Conservation (phyloP, 306 rosid genomes). For the Boehmeria nivea region DNA sequence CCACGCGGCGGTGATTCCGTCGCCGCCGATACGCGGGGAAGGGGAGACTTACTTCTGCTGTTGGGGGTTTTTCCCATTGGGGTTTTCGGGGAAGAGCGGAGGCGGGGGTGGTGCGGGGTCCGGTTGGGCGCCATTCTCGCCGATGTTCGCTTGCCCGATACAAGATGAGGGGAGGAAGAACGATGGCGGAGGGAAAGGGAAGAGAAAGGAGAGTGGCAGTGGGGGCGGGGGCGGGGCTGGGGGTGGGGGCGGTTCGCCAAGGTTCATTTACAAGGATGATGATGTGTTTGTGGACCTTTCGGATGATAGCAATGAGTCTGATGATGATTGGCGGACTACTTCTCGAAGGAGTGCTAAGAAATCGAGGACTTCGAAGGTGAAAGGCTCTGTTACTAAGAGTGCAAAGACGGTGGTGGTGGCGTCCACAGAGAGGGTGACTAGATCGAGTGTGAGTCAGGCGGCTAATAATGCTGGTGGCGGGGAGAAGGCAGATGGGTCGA, state of each 20-base stretch:
- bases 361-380: constrained; percentile 19
- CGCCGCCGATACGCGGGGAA: constrained; percentile 46
- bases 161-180: constrained; percentile 14
- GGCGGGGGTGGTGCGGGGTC: constrained; percentile 23
- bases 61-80: constrained; percentile 79
- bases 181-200: constrained; percentile 1
- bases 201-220: constrained; percentile 10
- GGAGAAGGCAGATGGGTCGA: constrained; percentile 21
- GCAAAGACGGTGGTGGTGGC: constrained; percentile 17
- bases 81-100: constrained; percentile 34
- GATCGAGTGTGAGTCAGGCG: constrained; percentile 29
- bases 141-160: constrained; percentile 55
- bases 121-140: constrained; percentile 69
- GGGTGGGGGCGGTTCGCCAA: constrained; percentile 25
- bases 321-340: constrained; percentile 36
- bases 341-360: constrained; percentile 22
- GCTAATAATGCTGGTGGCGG: constrained; percentile 29
- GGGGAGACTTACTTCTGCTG: constrained; percentile 43
- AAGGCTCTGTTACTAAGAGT: constrained; percentile 15
- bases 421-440: constrained; percentile 30
- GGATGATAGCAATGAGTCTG: constrained; percentile 53
- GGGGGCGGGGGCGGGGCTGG: no score
- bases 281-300: constrained; percentile 40
- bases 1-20: constrained; percentile 47
- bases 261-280: constrained; percentile 38